phyloP scores from a whole-genome alignment of 2,329 filamentous ascomycete genomes.

The Chaetomium sp. region DNA sequence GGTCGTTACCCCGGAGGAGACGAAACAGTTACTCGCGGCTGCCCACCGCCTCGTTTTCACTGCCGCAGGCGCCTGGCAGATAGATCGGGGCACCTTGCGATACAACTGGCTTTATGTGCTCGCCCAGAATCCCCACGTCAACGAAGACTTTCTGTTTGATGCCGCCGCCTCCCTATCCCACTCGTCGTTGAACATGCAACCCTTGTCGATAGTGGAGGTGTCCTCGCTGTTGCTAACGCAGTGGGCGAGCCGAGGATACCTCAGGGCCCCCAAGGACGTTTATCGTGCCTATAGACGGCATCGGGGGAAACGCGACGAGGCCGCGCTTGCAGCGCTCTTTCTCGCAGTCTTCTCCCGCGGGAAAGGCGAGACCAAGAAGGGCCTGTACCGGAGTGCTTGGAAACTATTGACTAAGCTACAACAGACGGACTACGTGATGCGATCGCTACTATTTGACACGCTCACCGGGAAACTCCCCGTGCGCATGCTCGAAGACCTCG shows the following conservation, averaged over 20 bases:
- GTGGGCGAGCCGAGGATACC: slow-evolving; percentile 39
- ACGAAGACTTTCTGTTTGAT: slow-evolving; percentile 26
- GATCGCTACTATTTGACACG: slow-evolving; percentile 29
- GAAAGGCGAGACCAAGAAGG: slow-evolving; percentile 8
- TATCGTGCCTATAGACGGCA: slow-evolving; percentile 23
- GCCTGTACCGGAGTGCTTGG: slow-evolving; percentile 32
- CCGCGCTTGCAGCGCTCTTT: slow-evolving; percentile 36
- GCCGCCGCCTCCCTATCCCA: slow-evolving; percentile 22
- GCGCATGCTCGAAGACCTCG: slow-evolving; percentile 27
- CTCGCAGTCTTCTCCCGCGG: slow-evolving; percentile 31
- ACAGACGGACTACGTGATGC: slow-evolving; percentile 27
- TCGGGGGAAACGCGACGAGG: slow-evolving; percentile 23
- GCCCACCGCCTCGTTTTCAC: slow-evolving; percentile 22
- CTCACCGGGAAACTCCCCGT: slow-evolving; percentile 16
- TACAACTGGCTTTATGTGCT: slow-evolving; percentile 37
- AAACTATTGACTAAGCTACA: slow-evolving; percentile 28
- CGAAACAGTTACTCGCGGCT: slow-evolving; percentile 22
- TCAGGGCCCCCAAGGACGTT: slow-evolving; percentile 15
- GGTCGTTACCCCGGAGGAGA: slow-evolving; percentile 12
- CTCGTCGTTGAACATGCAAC: slow-evolving; percentile 24
- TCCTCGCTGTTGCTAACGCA: slow-evolving; percentile 38
- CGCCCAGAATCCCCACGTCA: slow-evolving; percentile 31
- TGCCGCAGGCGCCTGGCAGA: neutral
- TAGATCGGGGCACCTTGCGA: slow-evolving; percentile 18
- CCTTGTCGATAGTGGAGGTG: slow-evolving; percentile 32